A percentile compares a stretch with the other conserved stretches of the same genome.
Conservation (phyloP, 2,329 filamentous ascomycete species). For the Penicillium sp. region DNA sequence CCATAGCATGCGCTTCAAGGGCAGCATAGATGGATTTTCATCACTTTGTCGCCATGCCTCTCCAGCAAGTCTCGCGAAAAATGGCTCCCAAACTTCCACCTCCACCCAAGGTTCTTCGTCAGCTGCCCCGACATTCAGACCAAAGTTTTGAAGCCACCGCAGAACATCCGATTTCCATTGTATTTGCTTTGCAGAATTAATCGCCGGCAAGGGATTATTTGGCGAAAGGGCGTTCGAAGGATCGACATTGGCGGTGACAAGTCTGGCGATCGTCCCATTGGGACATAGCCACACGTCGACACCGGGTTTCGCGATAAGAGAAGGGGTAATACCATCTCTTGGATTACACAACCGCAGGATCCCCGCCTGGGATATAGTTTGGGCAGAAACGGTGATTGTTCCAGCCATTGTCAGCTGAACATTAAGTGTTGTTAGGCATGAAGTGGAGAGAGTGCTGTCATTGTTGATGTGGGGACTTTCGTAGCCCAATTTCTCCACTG, state of each 20-base stretch:
- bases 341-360: conserved; percentile 35
- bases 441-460: conserved; percentile 25
- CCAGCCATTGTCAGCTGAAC: conserved; percentile 40
- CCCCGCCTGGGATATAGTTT: conserved; percentile 39
- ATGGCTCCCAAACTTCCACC: conserved; percentile 44
- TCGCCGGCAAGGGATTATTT: conserved; percentile 12
- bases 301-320: conserved; percentile 24
- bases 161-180: conserved; percentile 41
- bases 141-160: conserved; percentile 42
- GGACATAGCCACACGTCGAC: conserved; percentile 45
- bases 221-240: conserved; percentile 24
- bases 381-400: conserved; percentile 39
- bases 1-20: conserved; percentile 48
- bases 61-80: conserved; percentile 39
- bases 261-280: conserved; percentile 39
- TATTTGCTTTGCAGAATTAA: conserved; percentile 21
- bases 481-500: conserved; percentile 33
- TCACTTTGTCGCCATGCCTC: conserved; percentile 32
- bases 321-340: conserved; percentile 17
- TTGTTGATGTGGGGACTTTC: conserved; percentile 31
- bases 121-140: conserved; percentile 31
- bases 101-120: conserved; percentile 43
- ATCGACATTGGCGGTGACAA: conserved; percentile 31
- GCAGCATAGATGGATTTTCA: conserved; percentile 30
- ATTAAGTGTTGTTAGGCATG: conserved; percentile 40